Evolutionary conservation across 2,329 filamentous ascomycete genomes (phyloP).

Genomic region (Arthrinium phaeospermum): DNA sequence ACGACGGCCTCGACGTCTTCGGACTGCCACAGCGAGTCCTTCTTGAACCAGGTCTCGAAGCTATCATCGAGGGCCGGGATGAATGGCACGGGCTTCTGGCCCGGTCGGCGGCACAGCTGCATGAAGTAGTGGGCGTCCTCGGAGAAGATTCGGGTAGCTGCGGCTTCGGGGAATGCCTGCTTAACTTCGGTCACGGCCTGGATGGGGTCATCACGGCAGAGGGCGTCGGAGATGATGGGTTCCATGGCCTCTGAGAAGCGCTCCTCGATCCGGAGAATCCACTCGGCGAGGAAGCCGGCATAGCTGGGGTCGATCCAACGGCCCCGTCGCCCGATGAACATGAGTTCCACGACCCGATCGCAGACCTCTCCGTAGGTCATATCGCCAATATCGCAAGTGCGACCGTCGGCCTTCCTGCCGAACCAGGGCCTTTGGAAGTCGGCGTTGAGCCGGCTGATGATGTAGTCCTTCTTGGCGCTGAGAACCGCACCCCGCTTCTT

Average conservation of each 20-base stretch:
- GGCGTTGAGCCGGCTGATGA: constrained; percentile 52
- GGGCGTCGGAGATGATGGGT: constrained; percentile 7
- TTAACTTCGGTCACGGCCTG: constrained; percentile 20
- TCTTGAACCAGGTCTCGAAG: constrained; percentile 47
- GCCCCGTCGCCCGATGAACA: constrained; percentile 42
- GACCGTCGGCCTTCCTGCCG: constrained; percentile 46
- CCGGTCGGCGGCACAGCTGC: constrained; percentile 34
- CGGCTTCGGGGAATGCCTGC: constrained; percentile 23
- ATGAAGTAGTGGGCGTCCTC: constrained; percentile 38
- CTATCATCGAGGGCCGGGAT: constrained; percentile 41
- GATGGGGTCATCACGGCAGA: constrained; percentile 18
- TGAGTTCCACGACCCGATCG: constrained; percentile 50
- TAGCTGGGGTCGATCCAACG: constrained; percentile 47
- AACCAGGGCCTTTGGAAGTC: constrained; percentile 57
- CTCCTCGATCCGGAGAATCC: constrained; percentile 32
- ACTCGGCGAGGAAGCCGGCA: constrained; percentile 30
- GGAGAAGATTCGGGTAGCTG: constrained; percentile 28
- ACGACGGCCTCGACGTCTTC: constrained; percentile 44
- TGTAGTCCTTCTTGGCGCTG: constrained; percentile 48
- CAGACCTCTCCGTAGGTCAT: constrained; percentile 55
- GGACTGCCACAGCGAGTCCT: constrained; percentile 47
- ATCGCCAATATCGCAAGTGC: constrained; percentile 50
- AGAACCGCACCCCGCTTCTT: constrained; percentile 47
- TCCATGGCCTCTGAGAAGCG: constrained; percentile 24
- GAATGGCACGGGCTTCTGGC: constrained; percentile 43